These are phyloP conservation scores for Closterium sp. DNA, from an alignment of 139 green algal species.

Conservation along the genomic window DNA sequence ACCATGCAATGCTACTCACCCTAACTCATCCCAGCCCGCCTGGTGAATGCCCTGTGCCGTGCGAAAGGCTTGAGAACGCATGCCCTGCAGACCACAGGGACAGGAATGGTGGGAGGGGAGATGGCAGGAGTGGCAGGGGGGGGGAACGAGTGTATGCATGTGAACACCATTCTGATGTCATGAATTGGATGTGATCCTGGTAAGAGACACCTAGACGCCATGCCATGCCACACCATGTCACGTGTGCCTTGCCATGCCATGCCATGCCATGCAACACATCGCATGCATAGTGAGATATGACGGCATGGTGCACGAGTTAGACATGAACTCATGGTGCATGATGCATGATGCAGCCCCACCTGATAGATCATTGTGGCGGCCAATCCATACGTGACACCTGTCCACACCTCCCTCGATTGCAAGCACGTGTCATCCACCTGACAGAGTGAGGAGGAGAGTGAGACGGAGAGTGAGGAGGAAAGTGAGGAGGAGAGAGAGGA, in stretches of 20 bases:
- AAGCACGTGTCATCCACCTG: conserved; percentile 52
- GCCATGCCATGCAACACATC: background rate
- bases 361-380: conserved; percentile 51
- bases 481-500: background rate
- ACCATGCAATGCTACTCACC: conserved; percentile 16
- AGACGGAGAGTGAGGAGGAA: no score
- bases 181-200: background rate
- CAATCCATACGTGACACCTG: conserved; percentile 50
- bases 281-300: background rate
- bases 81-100: conserved; percentile 14
- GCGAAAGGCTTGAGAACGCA: conserved; percentile 28
- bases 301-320: no score
- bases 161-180: background rate
- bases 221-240: background rate
- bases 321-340: no score
- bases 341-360: conserved; percentile 6
- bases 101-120: background rate
- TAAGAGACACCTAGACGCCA: background rate
- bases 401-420: conserved; percentile 55
- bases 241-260: background rate
- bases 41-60: conserved; percentile 45
- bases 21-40: conserved; percentile 39
- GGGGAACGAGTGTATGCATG: background rate
- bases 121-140: no score
- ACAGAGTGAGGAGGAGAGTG: background rate